These are phyloP conservation scores for Parafenestella ontariensis DNA, from an alignment of 2,329 filamentous ascomycete species.

Conservation along the genomic window DNA sequence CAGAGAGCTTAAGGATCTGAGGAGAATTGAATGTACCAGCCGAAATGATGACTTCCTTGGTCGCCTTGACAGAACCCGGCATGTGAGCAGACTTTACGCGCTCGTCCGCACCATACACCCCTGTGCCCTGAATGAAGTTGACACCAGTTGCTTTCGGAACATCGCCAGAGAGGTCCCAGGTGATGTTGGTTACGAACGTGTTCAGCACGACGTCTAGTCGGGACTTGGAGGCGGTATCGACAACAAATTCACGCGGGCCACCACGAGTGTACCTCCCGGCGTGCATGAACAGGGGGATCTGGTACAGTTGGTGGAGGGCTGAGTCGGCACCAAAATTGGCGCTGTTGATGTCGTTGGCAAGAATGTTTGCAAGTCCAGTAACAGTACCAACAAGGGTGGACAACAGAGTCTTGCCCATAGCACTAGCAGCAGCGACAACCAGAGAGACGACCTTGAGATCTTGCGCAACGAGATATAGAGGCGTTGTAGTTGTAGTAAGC, in stretches of 20 bases:
- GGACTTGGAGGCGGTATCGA: slow-evolving; percentile 60
- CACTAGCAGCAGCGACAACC: slow-evolving; percentile 58
- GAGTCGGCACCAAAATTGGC: slow-evolving; percentile 43
- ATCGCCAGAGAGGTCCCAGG: slow-evolving; percentile 64
- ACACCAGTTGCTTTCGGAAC: slow-evolving; percentile 57
- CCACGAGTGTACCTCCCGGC: slow-evolving; percentile 52
- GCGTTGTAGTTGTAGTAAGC: slow-evolving; percentile 60
- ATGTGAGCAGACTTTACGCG: too few species aligned
- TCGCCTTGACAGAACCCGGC: slow-evolving; percentile 32
- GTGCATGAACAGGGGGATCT: slow-evolving; percentile 63
- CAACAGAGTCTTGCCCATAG: slow-evolving; percentile 53
- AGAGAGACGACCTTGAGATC: slow-evolving; percentile 63
- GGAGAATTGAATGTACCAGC: slow-evolving; percentile 67
- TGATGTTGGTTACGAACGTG: slow-evolving; percentile 69
- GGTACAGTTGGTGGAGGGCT: slow-evolving; percentile 61
- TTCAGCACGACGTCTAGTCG: slow-evolving; percentile 65
- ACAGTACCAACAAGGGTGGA: slow-evolving; percentile 48
- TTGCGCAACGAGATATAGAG: slow-evolving; percentile 57
- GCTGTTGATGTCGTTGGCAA: slow-evolving; percentile 59
- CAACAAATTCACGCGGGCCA: slow-evolving; percentile 62
- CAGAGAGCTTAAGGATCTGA: slow-evolving; percentile 67
- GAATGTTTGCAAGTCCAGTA: slow-evolving; percentile 53
- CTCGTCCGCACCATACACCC: slow-evolving; percentile 52
- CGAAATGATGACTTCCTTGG: slow-evolving; percentile 35
- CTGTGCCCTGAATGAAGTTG: slow-evolving; percentile 49